Conservation (phyloP, 176 grass and related monocot genomes). For the Otatea glauca region DNA sequence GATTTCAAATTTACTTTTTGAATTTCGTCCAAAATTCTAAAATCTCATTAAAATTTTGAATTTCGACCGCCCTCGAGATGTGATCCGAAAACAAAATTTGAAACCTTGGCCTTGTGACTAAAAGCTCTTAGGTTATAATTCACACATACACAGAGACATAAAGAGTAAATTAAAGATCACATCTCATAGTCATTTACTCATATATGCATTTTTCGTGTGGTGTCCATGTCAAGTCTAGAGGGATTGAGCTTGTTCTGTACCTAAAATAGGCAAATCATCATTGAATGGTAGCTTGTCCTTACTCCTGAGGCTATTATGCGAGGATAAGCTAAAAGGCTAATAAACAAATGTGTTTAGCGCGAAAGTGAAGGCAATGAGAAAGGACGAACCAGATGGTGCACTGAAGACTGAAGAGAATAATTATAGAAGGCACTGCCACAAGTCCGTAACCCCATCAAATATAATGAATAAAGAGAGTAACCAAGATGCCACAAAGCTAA, state of each 20-base stretch:
- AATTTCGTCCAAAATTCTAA: no score
- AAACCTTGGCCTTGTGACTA: no score
- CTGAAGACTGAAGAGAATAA: no score
- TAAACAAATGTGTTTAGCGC: no score
- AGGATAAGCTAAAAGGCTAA: neutral
- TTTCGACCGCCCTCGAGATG: no score
- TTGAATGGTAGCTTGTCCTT: neutral
- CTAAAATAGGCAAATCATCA: neutral
- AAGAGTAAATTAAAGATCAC: no score
- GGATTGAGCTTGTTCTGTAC: neutral
- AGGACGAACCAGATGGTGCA: neutral
- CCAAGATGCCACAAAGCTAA: neutral
- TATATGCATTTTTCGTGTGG: neutral
- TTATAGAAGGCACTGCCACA: neutral
- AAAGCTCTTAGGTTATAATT: neutral
- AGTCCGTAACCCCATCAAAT: neutral
- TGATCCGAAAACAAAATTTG: no score
- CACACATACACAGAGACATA: no score
- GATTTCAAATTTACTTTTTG: no score
- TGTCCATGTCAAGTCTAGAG: neutral
- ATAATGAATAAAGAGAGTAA: neutral
- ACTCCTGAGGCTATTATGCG: neutral
- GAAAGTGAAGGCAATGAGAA: neutral
- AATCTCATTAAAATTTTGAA: no score
- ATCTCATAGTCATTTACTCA: no score